Conservation (phyloP, 768 basidiomycete genomes). For the Ephemerocybe angulata region DNA sequence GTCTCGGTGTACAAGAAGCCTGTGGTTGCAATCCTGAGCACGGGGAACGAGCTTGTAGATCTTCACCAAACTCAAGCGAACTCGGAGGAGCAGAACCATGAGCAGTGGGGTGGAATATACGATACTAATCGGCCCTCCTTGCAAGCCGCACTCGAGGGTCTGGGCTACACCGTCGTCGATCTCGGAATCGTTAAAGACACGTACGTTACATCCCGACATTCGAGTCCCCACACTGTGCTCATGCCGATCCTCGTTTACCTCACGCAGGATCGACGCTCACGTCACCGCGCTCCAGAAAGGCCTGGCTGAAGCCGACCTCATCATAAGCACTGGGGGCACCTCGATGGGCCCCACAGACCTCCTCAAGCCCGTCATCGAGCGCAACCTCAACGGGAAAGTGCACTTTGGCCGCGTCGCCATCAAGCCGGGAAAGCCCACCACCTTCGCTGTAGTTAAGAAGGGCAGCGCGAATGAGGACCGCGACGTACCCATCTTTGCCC, state of each 20-base stretch:
- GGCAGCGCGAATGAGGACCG: constrained; percentile 19
- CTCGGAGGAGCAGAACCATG: constrained; percentile 19
- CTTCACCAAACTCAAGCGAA: constrained; percentile 39
- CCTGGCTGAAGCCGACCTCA: constrained; percentile 61
- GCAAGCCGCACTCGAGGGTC: constrained; percentile 59
- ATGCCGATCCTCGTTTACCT: neutral
- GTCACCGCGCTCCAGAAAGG: constrained; percentile 54
- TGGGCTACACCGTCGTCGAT: constrained; percentile 77
- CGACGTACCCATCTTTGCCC: constrained; percentile 70
- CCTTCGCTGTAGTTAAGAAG: constrained; percentile 55
- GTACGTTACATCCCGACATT: constrained; percentile 35
- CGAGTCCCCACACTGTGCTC: neutral
- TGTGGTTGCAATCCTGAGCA: constrained; percentile 75
- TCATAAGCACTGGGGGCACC: constrained; percentile 86
- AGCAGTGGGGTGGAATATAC: constrained; percentile 68
- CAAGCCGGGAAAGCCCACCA: constrained; percentile 87
- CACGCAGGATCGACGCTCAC: constrained; percentile 52
- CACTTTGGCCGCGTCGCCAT: constrained; percentile 86
- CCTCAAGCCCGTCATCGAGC: constrained; percentile 85
- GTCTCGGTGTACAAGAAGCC: constrained; percentile 72
- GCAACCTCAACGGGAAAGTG: constrained; percentile 66
- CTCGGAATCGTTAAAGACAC: constrained; percentile 76
- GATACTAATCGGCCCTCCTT: constrained; percentile 87
- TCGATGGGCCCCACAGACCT: constrained; percentile 90
- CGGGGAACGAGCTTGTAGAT: constrained; percentile 79